Evolutionary conservation across 257 asterid genomes (phyloP), one percentile per base, ranked within the genome.

Genomic region (Dorcoceras hygrometricum): DNA sequence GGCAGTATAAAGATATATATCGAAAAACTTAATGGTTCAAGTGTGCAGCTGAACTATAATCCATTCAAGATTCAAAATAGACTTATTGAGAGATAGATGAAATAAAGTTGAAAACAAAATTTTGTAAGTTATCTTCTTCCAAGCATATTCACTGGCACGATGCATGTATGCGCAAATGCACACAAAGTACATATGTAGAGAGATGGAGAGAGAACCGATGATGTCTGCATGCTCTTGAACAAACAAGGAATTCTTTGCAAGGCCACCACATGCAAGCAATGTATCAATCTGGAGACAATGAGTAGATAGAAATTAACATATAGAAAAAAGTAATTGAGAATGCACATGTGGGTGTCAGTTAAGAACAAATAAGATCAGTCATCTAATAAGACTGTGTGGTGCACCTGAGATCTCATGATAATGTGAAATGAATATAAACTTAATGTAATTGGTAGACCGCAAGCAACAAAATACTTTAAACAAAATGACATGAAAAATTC

Each of bases 151-250:
- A 39, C n/a, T 11, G n/a, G 22, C 22, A 11, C 23, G 46, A 34
- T 8, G 46, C 46, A 32, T 32, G 39, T 34, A 64, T 24, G 34
- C 34, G 4, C 36, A 54, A 12, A 73, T 19, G 69, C 43, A 66
- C 54, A 25, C 31, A 60, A n/a, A 20, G 26, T 2, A 23, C 20
- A 72, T n/a, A 28, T 16, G 28, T 27, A 31, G 73, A 77, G 59
- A 31, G 75, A 70, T 11, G 51, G 75, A 62, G 73, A 59, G 77
- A 66, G 76, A 55, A 89, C 98, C 99, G 70, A 75, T 86, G 65
- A 94, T 86, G 84, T 94, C 91, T 2, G 96, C 97, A 69, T 90
- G 95, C 85, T 93, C 96, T 79, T 93, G 99, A 71, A 93, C 77
- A 78, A 83, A 90, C 80, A 93, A 56, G 14, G 75, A 73, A 74